Base-by-base conservation (phyloP, 768 basidiomycete species). In the Termitomyces titanicus region DNA sequence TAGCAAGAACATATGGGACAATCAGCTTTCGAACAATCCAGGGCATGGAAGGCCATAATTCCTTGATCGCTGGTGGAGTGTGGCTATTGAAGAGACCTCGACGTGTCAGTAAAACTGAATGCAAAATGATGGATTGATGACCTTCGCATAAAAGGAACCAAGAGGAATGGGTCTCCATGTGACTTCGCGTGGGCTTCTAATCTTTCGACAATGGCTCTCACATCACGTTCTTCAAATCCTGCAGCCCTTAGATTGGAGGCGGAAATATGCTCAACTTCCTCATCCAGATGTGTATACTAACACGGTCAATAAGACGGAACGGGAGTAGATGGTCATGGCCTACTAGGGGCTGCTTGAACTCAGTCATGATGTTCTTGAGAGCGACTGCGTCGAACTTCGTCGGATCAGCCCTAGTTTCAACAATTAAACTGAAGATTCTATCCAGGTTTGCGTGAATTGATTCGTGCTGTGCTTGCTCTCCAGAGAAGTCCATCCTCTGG, bases 141-240 rank as follows among this genome's bases (percentile, higher is more conserved):
- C 74, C 72, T 69, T 42, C 65, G 60, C 70, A 74, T 71, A 61
- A 62, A 76, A 1, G 74, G 74, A 3, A 75, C 61, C 5, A 64
- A 38, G 27, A 68, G 49, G 61, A 69, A 72, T 1, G 68, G 68
- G 51, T 73, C 66, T 17, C 66, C 72, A 49, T 71, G 60, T n/a
- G 63, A 55, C 31, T 72, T 70, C 3, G 74, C 69, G 47, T 72
- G 62, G 24, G 60, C 61, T 13, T 66, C 67, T 18, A 74, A 52
- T 11, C 61, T 61, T 0, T 51, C 64, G 17, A 67, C 58, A 54
- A 74, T 63, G 5, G 58, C 61, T 24, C 60, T 42, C 24, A 74
- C 38, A 34, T 74, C 72, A 18, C 53, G 53, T 22, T 62, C 62
- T 0, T 65, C 58, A 54, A 72, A 72, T 0, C 64, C 68, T 4